Percentiles rank a stretch among this genome's conserved stretches.
phyloP scores from a whole-genome alignment of 1,139 yeast species.

The Candida sp. region DNA sequence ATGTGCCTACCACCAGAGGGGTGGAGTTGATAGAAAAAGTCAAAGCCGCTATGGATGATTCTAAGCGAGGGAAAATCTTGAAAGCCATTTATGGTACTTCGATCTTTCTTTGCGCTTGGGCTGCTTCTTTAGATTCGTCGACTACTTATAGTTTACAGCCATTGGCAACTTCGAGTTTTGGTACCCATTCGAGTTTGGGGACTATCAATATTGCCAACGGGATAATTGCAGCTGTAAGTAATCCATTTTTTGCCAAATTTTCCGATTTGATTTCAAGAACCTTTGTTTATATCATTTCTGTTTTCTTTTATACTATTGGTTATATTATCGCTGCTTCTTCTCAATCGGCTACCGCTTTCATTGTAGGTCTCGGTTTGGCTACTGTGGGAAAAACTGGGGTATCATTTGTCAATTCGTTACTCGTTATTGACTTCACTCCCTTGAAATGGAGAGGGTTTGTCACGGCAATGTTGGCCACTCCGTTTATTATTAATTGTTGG shows the following conservation, averaged over 20 bases:
- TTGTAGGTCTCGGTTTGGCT: conserved; percentile 23
- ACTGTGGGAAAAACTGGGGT: conserved; percentile 22
- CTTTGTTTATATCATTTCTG: conserved; percentile 15
- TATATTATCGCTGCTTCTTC: conserved; percentile 20
- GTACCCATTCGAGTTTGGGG: conserved; percentile 27
- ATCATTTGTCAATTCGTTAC: conserved; percentile 13
- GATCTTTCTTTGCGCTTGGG: conserved; percentile 34
- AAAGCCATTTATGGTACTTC: conserved; percentile 10
- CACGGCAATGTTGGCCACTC: conserved; percentile 18
- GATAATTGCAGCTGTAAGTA: conserved; percentile 22
- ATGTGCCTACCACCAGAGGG: conserved; percentile 15
- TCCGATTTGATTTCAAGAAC: conserved; percentile 28
- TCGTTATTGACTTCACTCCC: conserved; percentile 27
- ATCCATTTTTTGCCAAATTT: conserved; percentile 26
- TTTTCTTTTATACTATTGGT: conserved; percentile 25
- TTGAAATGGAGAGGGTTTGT: conserved; percentile 27
- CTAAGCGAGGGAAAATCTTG: conserved; percentile 7
- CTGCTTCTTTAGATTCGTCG: conserved; percentile 29
- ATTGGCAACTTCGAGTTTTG: conserved; percentile 29
- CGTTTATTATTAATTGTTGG: conserved; percentile 26
- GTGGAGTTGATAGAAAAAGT: conserved; percentile 25
- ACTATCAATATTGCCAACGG: conserved; percentile 26
- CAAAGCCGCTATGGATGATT: conserved; percentile 15
- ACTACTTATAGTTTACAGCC: conserved; percentile 28
- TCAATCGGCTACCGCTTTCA: conserved; percentile 20